phyloP scores from a whole-genome alignment of 23 red algal species.

The Gracilaria vermiculophylla region DNA sequence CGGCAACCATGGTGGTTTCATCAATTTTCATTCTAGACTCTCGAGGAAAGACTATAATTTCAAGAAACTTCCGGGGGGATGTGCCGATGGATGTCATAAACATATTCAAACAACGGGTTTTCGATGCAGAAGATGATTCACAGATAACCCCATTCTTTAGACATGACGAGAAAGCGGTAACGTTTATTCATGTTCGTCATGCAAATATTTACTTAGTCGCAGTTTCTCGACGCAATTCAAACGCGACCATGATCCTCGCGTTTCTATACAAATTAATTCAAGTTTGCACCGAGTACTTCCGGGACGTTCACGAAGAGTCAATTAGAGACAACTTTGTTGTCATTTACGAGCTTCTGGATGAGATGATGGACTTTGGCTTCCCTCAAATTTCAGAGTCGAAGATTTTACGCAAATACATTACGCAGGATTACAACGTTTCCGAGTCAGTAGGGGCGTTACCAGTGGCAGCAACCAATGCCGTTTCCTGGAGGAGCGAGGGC shows the following conservation, averaged over 20 bases:
- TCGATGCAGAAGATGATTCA: slow-evolving; percentile 82
- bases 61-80: slow-evolving; percentile 81
- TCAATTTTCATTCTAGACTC: slow-evolving; percentile 91
- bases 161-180: slow-evolving; percentile 69
- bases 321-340: slow-evolving; percentile 98
- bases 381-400: slow-evolving; percentile 92
- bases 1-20: slow-evolving; percentile 35
- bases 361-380: slow-evolving; percentile 99
- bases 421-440: slow-evolving; percentile 77
- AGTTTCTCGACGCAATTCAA: slow-evolving; percentile 67
- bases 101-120: slow-evolving; percentile 70
- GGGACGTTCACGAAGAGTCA: slow-evolving; percentile 93
- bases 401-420: slow-evolving; percentile 90
- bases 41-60: slow-evolving; percentile 83
- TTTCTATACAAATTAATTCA: slow-evolving; percentile 88
- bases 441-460: slow-evolving; percentile 51
- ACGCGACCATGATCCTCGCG: slow-evolving; percentile 79
- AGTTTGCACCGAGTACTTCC: slow-evolving; percentile 89
- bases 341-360: slow-evolving; percentile 98
- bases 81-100: slow-evolving; percentile 65
- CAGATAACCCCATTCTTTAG: slow-evolving; percentile 63
- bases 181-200: slow-evolving; percentile 80
- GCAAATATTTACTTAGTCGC: slow-evolving; percentile 90
- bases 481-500: slow-evolving; percentile 95
- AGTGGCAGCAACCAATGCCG: slow-evolving; percentile 85